Evolutionary conservation across 2,329 filamentous ascomycete species (phyloP), one percentile per base, ranked within the genome.

Genomic region (Pseudogymnoascus sp.): DNA sequence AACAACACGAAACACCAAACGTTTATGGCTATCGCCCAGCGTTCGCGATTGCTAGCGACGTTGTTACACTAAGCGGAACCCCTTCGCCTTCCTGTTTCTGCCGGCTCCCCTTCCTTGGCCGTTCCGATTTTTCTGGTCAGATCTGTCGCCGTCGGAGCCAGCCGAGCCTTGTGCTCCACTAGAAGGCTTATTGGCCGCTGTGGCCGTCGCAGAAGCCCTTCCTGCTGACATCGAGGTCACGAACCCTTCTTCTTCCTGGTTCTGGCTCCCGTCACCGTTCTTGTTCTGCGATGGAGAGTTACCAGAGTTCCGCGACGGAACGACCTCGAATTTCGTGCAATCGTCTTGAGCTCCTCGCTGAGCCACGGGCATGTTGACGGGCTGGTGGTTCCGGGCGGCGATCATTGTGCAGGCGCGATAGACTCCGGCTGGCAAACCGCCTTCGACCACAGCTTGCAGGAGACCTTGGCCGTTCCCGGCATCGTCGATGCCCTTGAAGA

Each of bases 331-430:
- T 65, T 78, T 78, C 16, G 72, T 75, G 66, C 78, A 79, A 66
- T 79, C 78, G 66, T 79, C 78, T 34, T 75, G 73, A 59, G 76
- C 72, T 66, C 78, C 78, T 64, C 78, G 73, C 69, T 78, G 77
- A 46, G 78, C 77, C 40, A 79, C 74, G 18, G 76, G 76, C 76
- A 78, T 78, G 23, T 76, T 63, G 18, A 77, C 75, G 56, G 75
- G 74, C 50, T 78, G 76, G 70, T 80, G 78, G 66, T 79, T 80
- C 50, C 71, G 70, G 11, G 78, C 68, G 37, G 73, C 71, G 50
- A 71, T 72, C 73, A 80, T 74, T 7, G 78, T 78, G 70, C 78
- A 80, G n/a, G 78, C 70, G 60, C 78, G 73, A 65, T 79, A 79
- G 62, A 72, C 75, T 14, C 77, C 77, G 42, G 75, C 73, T 37